Base-by-base conservation (phyloP, 1,139 yeast genomes). In the Saccharomyces pastorianus region DNA sequence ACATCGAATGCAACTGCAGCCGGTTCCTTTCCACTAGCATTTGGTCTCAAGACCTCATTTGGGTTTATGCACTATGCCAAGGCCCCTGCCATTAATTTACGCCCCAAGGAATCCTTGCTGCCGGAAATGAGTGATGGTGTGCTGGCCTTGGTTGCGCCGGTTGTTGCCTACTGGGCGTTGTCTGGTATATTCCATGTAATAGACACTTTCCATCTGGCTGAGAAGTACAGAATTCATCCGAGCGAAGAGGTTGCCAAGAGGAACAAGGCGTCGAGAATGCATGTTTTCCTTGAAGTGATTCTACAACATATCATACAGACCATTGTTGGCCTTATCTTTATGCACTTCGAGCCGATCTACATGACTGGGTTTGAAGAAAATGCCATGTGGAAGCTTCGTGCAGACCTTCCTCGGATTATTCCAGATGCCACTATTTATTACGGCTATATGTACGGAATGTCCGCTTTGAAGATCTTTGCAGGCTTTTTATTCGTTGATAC, bases 301-400 rank as follows among this genome's bases (percentile, higher is more conserved):
- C 65, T 87, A 38, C 98, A 93, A 74, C 99, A 93, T 67, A 58
- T 83, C 3, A 77, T 93, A 55, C 99, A 93, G 72, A 80, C 95
- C 2, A 61, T 81, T 3, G 83, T 83, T 7, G 99, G 98, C 1
- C 61, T 73, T 17, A 63, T 66, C 0, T 74, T 88, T 46, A 77
- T 77, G 62, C 66, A 70, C 49, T 71, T 83, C 53, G 97, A 91
- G 62, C 79, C 82, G 4, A 71, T 74, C 1, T 85, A 85, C 55
- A 73, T 74, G 54, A 86, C 93, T 0, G 97, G 97, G 11, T 80
- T 74, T 68, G 98, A 90, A 71, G 73, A 78, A 46, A 74, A 76
- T 64, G 77, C 76, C 46, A 78, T 88, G 76, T 88, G 96, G 96
- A 64, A 71, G 51, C 74, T 82, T 67, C 79, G 82, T 60, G 79